phyloP scores from a whole-genome alignment of 2,329 filamentous ascomycete genomes.

The Exophiala oligosperma region DNA sequence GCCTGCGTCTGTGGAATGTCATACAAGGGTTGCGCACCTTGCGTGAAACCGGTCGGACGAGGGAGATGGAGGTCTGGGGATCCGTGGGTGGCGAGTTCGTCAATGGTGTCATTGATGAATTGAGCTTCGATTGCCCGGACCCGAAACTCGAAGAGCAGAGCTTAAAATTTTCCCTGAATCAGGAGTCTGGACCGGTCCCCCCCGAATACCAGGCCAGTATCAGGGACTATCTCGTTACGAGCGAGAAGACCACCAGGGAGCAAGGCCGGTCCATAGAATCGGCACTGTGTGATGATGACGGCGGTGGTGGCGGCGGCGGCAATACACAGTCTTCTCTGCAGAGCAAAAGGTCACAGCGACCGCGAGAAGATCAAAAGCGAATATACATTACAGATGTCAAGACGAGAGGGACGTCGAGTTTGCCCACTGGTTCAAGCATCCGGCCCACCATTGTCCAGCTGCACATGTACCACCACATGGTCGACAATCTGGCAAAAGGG shows the following conservation, averaged over 20 bases:
- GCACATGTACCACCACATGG: constrained; percentile 82
- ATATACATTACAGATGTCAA: constrained; percentile 89
- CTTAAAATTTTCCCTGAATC: constrained; percentile 55
- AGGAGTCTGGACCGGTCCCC: constrained; percentile 44
- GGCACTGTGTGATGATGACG: constrained; percentile 14
- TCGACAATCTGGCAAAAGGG: constrained; percentile 73
- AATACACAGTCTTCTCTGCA: too few species aligned
- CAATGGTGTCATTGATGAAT: constrained; percentile 84
- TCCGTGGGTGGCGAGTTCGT: constrained; percentile 77
- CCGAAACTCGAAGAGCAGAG: constrained; percentile 64
- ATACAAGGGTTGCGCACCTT: constrained; percentile 79
- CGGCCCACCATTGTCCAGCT: constrained; percentile 82
- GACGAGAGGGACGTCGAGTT: constrained; percentile 65
- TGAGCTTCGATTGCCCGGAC: constrained; percentile 77
- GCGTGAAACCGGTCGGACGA: constrained; percentile 67
- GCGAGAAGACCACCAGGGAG: constrained; percentile 8
- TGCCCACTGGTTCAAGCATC: constrained; percentile 66
- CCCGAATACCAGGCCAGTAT: constrained; percentile 48
- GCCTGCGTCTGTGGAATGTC: constrained; percentile 83
- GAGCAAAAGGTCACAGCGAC: constrained; percentile 5
- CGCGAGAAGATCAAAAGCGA: constrained; percentile 33
- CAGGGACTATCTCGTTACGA: constrained; percentile 43
- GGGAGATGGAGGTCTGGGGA: constrained; percentile 84
- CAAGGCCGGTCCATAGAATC: constrained; percentile 34
- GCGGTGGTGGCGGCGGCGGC: too few species aligned